A percentile compares a stretch with the other conserved stretches of the same genome.
Conservation (phyloP, 2,329 filamentous ascomycete species). For the Aureobasidium lini region DNA sequence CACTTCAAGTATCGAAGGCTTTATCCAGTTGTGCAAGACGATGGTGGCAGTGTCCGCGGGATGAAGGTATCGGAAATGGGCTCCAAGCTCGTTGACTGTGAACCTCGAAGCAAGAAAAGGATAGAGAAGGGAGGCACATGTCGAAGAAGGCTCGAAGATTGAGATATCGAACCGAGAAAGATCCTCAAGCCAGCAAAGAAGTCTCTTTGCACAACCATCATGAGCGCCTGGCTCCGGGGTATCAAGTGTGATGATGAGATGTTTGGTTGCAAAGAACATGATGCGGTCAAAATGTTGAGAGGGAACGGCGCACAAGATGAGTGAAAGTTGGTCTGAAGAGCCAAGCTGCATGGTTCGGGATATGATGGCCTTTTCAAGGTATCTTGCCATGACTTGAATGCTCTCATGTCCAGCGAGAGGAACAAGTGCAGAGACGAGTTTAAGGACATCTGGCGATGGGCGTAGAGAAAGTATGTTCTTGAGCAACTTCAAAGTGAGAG, state of each 20-base stretch:
- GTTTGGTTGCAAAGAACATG: neutral
- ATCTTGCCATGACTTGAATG: neutral
- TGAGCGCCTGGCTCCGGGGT: neutral
- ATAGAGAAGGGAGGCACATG: neutral
- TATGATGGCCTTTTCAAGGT: neutral
- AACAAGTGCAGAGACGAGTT: neutral
- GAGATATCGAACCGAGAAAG: neutral
- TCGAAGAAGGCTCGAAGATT: neutral
- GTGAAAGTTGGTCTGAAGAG: neutral
- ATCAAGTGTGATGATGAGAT: neutral
- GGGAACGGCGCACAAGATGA: neutral
- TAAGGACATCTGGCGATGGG: neutral
- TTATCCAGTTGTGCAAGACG: conserved; percentile 5
- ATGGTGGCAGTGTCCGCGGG: neutral
- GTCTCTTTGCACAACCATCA: neutral
- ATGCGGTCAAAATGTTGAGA: neutral
- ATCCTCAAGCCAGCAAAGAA: neutral
- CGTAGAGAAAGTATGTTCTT: neutral
- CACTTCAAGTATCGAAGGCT: conserved; percentile 15
- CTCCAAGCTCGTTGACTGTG: neutral
- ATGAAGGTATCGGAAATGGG: neutral
- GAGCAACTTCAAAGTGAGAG: neutral
- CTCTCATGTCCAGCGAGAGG: neutral
- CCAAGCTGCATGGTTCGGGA: neutral
- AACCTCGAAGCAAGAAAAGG: neutral